Evolutionary conservation across 352 stramenopile species (phyloP).

Genomic region (Globisporangium heterothallicum): DNA sequence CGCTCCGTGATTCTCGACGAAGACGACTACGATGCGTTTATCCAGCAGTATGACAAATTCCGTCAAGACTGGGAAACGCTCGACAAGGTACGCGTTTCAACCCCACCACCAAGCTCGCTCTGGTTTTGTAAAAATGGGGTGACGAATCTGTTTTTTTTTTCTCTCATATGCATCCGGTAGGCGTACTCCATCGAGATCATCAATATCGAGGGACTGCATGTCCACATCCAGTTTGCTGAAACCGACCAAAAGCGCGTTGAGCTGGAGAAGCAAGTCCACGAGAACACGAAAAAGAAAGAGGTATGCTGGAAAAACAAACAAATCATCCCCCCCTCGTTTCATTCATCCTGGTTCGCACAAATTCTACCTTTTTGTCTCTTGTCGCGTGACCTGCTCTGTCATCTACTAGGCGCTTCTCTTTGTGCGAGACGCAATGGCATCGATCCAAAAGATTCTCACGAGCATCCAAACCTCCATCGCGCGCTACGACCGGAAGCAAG

Average conservation of each 20-base stretch:
- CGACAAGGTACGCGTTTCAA: slow-evolving; percentile 68
- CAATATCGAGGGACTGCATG: slow-evolving; percentile 36
- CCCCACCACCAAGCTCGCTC: too few relatives aligned
- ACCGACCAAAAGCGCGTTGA: slow-evolving; percentile 9
- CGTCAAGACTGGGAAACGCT: slow-evolving; percentile 55
- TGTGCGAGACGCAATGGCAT: slow-evolving; percentile 35
- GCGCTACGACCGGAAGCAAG: slow-evolving; percentile 30
- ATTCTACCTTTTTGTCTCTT: too few relatives aligned
- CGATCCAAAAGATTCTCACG: slow-evolving; percentile 39
- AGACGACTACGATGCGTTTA: slow-evolving; percentile 52
- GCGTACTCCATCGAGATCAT: slow-evolving; percentile 48
- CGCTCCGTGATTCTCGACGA: slow-evolving; percentile 58
- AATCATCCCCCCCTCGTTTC: too few relatives aligned
- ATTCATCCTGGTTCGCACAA: too few relatives aligned
- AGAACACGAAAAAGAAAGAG: slow-evolving; percentile 27
- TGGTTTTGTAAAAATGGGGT: too few relatives aligned
- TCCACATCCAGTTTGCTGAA: slow-evolving; percentile 26
- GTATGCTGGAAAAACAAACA: slow-evolving; percentile 14
- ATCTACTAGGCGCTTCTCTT: slow-evolving; percentile 29
- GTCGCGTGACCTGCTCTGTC: too few relatives aligned
- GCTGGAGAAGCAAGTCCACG: slow-evolving; percentile 20
- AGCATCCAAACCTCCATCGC: slow-evolving; percentile 34
- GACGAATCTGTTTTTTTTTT: not conserved
- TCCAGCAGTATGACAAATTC: slow-evolving; percentile 43
- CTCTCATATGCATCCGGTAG: slow-evolving; percentile 5